Evolutionary conservation across 2,329 filamentous ascomycete species (phyloP).

Genomic region (Rhinocladiella mackenziei): DNA sequence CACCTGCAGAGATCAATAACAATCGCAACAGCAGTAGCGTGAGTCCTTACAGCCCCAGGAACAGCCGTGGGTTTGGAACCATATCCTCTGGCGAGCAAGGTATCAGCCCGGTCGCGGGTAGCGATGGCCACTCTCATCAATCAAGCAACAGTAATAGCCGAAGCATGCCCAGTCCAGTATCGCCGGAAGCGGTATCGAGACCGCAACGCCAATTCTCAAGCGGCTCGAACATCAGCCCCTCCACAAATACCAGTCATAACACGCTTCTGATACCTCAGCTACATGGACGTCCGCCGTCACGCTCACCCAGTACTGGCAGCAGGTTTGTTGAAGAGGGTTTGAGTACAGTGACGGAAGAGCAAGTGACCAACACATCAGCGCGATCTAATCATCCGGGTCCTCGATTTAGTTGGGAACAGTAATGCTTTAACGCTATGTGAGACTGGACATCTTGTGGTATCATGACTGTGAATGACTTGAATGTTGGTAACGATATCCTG

Average conservation of each 20-base stretch:
- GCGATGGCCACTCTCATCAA: conserved; percentile 15
- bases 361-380: conserved; percentile 3
- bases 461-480: conserved; percentile 7
- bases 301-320: conserved; percentile 26
- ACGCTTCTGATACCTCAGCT: conserved; percentile 20
- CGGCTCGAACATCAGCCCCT: conserved; percentile 3
- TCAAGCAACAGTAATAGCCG: conserved; percentile 16
- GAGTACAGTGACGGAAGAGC: conserved; percentile 17
- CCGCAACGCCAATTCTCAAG: conserved; percentile 2
- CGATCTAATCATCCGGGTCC: neutral
- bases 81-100: conserved; percentile 24
- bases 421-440: neutral
- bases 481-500: conserved; percentile 11
- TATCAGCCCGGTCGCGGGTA: conserved; percentile 26
- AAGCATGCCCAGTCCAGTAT: conserved; percentile 15
- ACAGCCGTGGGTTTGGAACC: conserved; percentile 25
- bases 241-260: conserved; percentile 6
- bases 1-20: conserved; percentile 20
- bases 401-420: conserved; percentile 28
- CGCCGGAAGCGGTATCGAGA: conserved; percentile 16
- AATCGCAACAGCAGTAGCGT: conserved; percentile 22
- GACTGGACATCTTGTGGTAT: neutral
- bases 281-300: conserved; percentile 19
- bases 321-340: conserved; percentile 29
- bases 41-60: conserved; percentile 23